Conservation (phyloP, 305 asterid genomes). For the Fraxinus paxiana region DNA sequence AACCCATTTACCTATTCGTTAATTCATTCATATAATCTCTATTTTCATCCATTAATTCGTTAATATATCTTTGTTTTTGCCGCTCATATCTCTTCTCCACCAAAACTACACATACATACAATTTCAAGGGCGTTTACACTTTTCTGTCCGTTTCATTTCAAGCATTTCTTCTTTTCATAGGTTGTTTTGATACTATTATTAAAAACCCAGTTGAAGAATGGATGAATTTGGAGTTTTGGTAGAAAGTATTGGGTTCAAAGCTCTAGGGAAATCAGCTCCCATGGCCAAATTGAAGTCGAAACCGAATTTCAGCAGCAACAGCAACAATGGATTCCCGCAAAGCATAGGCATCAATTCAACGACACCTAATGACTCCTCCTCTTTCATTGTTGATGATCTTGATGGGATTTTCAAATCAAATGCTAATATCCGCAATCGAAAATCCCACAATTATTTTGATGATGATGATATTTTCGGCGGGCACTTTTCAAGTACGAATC, state of each 20-base stretch:
- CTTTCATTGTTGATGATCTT: conserved; percentile 45
- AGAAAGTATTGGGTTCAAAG: conserved; percentile 71
- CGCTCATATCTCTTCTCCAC: background rate
- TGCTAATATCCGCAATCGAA: conserved; percentile 20
- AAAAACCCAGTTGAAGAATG: conserved; percentile 30
- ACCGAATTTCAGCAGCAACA: conserved; percentile 29
- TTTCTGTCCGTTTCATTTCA: background rate
- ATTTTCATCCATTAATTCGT: background rate
- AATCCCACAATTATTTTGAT: conserved; percentile 28
- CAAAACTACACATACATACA: background rate
- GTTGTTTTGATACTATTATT: background rate
- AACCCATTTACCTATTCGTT: background rate
- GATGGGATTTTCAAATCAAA: conserved; percentile 61
- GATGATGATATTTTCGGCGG: conserved; percentile 61
- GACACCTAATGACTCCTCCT: conserved; percentile 32
- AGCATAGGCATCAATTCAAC: conserved; percentile 22
- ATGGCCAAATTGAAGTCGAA: conserved; percentile 56
- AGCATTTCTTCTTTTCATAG: background rate
- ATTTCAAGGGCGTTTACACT: background rate
- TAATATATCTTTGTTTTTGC: background rate
- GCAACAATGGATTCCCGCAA: conserved; percentile 26
- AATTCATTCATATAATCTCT: background rate
- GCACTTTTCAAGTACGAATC: conserved; percentile 28
- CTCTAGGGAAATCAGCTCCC: conserved; percentile 61
- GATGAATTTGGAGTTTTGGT: conserved; percentile 77